phyloP scores from a whole-genome alignment of 2,329 filamentous ascomycete genomes.

The Neofusicoccum laricinum region DNA sequence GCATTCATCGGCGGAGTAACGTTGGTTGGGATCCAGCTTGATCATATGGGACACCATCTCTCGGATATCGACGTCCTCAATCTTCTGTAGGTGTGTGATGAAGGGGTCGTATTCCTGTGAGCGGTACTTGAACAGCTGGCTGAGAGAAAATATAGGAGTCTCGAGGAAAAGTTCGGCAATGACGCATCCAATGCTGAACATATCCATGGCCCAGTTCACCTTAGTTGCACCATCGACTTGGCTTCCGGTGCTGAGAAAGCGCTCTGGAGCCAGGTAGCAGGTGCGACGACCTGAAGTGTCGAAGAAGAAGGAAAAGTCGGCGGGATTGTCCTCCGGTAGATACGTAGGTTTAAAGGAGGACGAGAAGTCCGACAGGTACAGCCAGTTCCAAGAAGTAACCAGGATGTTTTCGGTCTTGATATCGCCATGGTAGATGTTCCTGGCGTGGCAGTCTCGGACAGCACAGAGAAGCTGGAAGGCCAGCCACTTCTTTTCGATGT shows the following conservation, averaged over 20 bases:
- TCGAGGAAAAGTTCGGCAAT: conserved; percentile 96
- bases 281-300: conserved; percentile 88
- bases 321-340: conserved; percentile 92
- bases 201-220: conserved; percentile 92
- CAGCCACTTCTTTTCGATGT: conserved; percentile 98
- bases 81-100: conserved; percentile 75
- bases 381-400: conserved; percentile 99
- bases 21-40: conserved; percentile 83
- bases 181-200: conserved; percentile 95
- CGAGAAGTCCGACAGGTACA: conserved; percentile 96
- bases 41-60: conserved; percentile 96
- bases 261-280: conserved; percentile 92
- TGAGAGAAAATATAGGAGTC: conserved; percentile 94
- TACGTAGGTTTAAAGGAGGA: conserved; percentile 92
- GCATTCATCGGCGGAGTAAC: conserved; percentile 92
- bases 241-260: conserved; percentile 73
- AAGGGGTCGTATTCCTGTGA: conserved; percentile 88
- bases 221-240: conserved; percentile 61
- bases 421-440: conserved; percentile 91
- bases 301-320: conserved; percentile 97
- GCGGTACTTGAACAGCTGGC: conserved; percentile 91
- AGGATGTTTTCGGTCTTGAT: conserved; percentile 98
- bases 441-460: conserved; percentile 83
- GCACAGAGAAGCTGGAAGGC: conserved; percentile 93
- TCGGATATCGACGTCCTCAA: conserved; percentile 81